Evolutionary conservation across 2,329 filamentous ascomycete species (phyloP), one percentile per base, ranked within the genome.

Genomic region (Penicillium sp.): DNA sequence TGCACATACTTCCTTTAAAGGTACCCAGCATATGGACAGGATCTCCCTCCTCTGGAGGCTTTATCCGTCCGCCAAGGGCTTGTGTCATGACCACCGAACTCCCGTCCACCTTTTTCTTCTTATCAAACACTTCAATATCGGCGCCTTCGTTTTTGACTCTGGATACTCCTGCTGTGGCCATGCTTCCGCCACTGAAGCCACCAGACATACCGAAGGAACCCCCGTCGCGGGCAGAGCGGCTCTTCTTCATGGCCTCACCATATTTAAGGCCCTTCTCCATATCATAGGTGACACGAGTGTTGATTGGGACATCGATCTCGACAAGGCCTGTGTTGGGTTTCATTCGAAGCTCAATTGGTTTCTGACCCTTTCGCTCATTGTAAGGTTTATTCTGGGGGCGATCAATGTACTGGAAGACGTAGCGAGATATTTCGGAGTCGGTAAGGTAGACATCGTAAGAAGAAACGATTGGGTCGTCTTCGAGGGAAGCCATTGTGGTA

Each of bases 391-490:
- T 80, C 56, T 85, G 80, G 39, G 82, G 81, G 61, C 90, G 89
- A 59, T 79, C 76, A 26, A 93, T 89, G 74, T 96, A 96, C 78
- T 98, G 93, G 46, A 99, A 84, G 61, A 98, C 84, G 67, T 93
- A 88, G 58, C 92, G 84, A 57, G 85, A 86, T 5, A 86, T 81
- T 46, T 89, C 84, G 21, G 83, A 79, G 22, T 91, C 89, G 66
- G 93, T 96, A 70, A 96, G 86, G 77, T 89, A 93, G 74, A 98
- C 86, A 70, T 91, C 85, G 83, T 96, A 98, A 60, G 84, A 86
- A 43, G 86, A 83, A 52, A 89, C 82, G 63, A 93, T 82, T 53
- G 90, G 89, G 69, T 93, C 90, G 21, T 62, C 60, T 31, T 64
- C 58, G 48, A 82, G 74, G 47, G 63, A 57, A 37, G 57, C 57